Percentiles rank a stretch among this genome's conserved stretches.
Evolutionary conservation across 495 filamentous ascomycete genomes (phyloP).

Genomic region (Hypoxylon rickii): DNA sequence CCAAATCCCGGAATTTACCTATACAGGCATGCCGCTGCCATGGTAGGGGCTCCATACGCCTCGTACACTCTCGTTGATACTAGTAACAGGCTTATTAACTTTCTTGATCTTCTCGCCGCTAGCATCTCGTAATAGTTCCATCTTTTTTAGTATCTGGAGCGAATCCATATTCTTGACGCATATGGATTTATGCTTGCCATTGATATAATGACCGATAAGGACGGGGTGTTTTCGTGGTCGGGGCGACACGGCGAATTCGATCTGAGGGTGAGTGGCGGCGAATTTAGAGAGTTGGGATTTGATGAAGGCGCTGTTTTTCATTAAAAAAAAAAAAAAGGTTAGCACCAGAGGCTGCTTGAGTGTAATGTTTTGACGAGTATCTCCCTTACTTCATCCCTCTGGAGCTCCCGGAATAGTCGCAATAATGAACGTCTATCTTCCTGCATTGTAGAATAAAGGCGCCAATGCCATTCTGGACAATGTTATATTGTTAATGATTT

Average conservation of each 20-base stretch:
- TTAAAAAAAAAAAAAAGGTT: not conserved
- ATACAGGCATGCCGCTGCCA: conserved; percentile 59
- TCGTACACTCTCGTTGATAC: conserved; percentile 89
- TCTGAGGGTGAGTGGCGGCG: conserved; percentile 78
- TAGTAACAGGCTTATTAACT: conserved; percentile 79
- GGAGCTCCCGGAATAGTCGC: conserved; percentile 91
- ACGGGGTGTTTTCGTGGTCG: conserved; percentile 86
- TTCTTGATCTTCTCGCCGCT: conserved; percentile 84
- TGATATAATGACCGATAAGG: conserved; percentile 85
- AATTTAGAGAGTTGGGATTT: conserved; percentile 74
- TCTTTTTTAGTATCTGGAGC: conserved; percentile 81
- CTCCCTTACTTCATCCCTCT: conserved; percentile 87
- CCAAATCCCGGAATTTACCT: not conserved
- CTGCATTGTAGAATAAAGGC: conserved; percentile 98
- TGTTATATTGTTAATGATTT: conserved; percentile 7
- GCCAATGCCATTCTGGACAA: conserved; percentile 93
- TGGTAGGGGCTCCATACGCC: conserved; percentile 96
- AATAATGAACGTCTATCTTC: conserved; percentile 93
- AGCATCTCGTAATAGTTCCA: conserved; percentile 75
- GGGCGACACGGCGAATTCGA: conserved; percentile 89
- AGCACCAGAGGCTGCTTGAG: not conserved
- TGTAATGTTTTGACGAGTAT: not conserved
- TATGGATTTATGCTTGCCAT: conserved; percentile 82
- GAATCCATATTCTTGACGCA: conserved; percentile 86
- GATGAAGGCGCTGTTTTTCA: conserved; percentile 79